phyloP scores from a whole-genome alignment of 345 rosid genomes.

The Cardamine resedifolia region DNA sequence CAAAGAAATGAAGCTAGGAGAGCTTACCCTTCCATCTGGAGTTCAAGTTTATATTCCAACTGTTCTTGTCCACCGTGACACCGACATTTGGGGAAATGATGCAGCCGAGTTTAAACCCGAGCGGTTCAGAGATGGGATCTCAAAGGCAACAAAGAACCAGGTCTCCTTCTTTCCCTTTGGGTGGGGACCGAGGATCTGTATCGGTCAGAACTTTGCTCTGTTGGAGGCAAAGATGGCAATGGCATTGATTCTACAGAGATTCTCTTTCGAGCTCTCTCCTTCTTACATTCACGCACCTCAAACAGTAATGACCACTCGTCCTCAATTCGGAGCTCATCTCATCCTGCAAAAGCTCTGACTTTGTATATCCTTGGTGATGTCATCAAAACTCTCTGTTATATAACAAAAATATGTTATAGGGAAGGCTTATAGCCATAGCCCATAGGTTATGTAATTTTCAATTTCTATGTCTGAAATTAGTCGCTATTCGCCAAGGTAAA shows the following conservation, averaged over 20 bases:
- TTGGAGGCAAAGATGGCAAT: conserved; percentile 57
- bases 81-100: conserved; percentile 59
- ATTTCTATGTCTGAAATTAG: not conserved
- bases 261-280: conserved; percentile 42
- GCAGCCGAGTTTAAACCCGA: conserved; percentile 67
- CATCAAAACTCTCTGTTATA: not conserved
- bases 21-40: conserved; percentile 53
- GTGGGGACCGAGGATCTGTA: conserved; percentile 60
- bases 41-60: conserved; percentile 44
- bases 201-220: conserved; percentile 64
- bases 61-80: conserved; percentile 55
- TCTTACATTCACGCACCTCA: conserved; percentile 57
- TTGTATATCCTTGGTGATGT: not conserved
- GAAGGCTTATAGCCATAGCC: conserved; percentile 1
- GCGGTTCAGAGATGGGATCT: conserved; percentile 60
- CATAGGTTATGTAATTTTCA: not conserved
- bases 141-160: conserved; percentile 60
- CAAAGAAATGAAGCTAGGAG: conserved; percentile 55
- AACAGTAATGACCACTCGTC: conserved; percentile 45
- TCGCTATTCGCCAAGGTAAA: not conserved
- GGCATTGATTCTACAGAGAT: conserved; percentile 38
- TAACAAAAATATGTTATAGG: not conserved
- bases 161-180: conserved; percentile 61
- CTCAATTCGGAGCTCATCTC: conserved; percentile 63
- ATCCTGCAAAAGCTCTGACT: conserved; percentile 41